Conservation (phyloP, 495 filamentous ascomycete genomes). For the Symbiotaphrina buchneri region DNA sequence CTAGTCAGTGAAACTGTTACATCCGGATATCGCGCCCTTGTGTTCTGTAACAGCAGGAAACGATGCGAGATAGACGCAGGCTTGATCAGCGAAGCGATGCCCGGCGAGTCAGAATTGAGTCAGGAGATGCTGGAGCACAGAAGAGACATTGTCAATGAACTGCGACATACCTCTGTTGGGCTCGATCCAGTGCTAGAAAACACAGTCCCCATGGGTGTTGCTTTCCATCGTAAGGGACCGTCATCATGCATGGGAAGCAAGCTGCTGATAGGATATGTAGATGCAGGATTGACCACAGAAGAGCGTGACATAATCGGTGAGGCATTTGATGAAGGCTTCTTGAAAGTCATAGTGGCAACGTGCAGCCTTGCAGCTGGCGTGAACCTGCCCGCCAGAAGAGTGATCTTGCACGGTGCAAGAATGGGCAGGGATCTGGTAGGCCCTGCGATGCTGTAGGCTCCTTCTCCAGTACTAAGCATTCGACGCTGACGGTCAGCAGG, state of each 20-base stretch:
- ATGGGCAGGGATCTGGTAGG: constrained; percentile 63
- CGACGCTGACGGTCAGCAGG: constrained; percentile 14
- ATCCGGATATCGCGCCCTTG: constrained; percentile 46
- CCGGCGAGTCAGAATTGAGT: constrained; percentile 17
- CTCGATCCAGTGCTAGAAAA: constrained; percentile 43
- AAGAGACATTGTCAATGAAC: constrained; percentile 40
- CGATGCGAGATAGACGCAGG: constrained; percentile 40
- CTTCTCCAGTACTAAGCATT: constrained; percentile 1
- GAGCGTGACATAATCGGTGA: constrained; percentile 54
- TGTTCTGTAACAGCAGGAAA: constrained; percentile 54
- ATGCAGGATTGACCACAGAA: constrained; percentile 60
- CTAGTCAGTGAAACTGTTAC: constrained; percentile 41
- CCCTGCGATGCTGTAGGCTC: constrained; percentile 45
- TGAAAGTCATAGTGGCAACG: constrained; percentile 60
- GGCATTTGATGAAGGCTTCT: constrained; percentile 44
- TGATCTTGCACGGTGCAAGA: constrained; percentile 55
- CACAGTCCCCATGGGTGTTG: constrained; percentile 42
- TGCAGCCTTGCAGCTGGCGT: constrained; percentile 74
- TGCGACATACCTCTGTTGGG: constrained; percentile 42
- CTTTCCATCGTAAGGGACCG: constrained; percentile 42
- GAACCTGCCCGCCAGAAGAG: constrained; percentile 52
- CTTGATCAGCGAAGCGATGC: constrained; percentile 40
- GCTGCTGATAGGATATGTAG: constrained; percentile 10
- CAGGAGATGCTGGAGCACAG: constrained; percentile 29
- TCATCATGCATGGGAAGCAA: constrained; percentile 3